phyloP scores from a whole-genome alignment of 192 early-diverging fungal species.

The Linnemannia elongata region DNA sequence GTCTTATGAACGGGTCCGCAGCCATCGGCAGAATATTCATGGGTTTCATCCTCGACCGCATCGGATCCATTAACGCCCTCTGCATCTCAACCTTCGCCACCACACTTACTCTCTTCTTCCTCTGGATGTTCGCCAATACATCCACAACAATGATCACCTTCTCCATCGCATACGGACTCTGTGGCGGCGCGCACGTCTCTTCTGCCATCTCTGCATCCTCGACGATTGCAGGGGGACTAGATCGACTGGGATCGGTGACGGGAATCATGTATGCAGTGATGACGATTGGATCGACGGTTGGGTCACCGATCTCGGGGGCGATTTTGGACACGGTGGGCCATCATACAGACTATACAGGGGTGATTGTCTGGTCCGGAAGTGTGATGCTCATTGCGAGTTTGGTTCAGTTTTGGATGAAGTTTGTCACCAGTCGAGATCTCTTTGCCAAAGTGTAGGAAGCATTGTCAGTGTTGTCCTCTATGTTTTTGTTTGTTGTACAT shows the following conservation, averaged over 20 bases:
- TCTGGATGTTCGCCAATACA: slow-evolving; percentile 64
- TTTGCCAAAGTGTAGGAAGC: slow-evolving; percentile 21
- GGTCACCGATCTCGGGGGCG: slow-evolving; percentile 44
- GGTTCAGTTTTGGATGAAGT: slow-evolving; percentile 28
- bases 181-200: slow-evolving; percentile 49
- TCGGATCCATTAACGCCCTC: slow-evolving; percentile 68
- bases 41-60: slow-evolving; percentile 67
- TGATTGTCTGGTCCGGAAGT: slow-evolving; percentile 40
- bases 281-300: slow-evolving; percentile 38
- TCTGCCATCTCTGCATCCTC: slow-evolving; percentile 40
- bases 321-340: slow-evolving; percentile 37
- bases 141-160: slow-evolving; percentile 46
- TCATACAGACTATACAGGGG: slow-evolving; percentile 34
- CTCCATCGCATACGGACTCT: slow-evolving; percentile 41
- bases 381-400: slow-evolving; percentile 29
- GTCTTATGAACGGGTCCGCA: slow-evolving; percentile 75
- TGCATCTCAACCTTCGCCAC: slow-evolving; percentile 61
- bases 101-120: slow-evolving; percentile 46
- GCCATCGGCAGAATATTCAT: slow-evolving; percentile 72
- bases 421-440: slow-evolving; percentile 20
- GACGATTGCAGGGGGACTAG: slow-evolving; percentile 24
- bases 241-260: slow-evolving; percentile 31
- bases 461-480: no score
- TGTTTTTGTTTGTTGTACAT: no score
- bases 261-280: slow-evolving; percentile 49